These are phyloP conservation scores for Ceratobasidium sp. DNA, from an alignment of 1,284 basidiomycete species.

Conservation along the genomic window DNA sequence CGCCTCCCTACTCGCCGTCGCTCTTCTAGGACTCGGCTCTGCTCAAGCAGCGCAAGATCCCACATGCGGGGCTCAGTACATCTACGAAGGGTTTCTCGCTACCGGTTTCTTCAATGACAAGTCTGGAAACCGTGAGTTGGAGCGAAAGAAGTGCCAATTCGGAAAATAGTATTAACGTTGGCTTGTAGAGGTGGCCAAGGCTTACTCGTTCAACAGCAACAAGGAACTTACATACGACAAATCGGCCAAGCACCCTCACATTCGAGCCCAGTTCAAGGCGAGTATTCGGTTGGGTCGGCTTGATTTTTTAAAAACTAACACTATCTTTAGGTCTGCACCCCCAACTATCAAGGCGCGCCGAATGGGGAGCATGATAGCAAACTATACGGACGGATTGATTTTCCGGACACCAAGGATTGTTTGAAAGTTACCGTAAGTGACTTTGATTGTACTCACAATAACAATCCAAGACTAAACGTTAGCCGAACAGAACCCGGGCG, in stretches of 20 bases:
- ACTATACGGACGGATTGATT: neutral
- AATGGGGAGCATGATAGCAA: neutral
- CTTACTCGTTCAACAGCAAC: neutral
- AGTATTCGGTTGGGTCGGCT: neutral
- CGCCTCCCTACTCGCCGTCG: neutral
- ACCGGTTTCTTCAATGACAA: neutral
- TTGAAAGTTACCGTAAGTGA: neutral
- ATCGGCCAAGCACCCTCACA: slow-evolving; percentile 3
- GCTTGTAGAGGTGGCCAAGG: neutral
- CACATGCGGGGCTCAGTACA: neutral
- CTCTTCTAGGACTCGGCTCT: neutral
- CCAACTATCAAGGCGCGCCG: neutral
- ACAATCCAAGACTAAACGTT: no score
- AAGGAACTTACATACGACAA: neutral
- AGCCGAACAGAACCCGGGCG: neutral
- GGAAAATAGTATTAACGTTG: neutral
- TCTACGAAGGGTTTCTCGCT: neutral
- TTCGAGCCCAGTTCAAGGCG: neutral
- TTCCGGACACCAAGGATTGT: slow-evolving; percentile 13
- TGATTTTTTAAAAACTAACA: neutral
- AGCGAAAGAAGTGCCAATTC: neutral
- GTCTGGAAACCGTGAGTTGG: neutral
- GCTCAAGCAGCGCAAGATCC: neutral
- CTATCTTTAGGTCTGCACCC: neutral
- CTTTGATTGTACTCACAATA: neutral